Evolutionary conservation across 2,329 filamentous ascomycete genomes (phyloP).

Genomic region (Sordariomycetes sp.): DNA sequence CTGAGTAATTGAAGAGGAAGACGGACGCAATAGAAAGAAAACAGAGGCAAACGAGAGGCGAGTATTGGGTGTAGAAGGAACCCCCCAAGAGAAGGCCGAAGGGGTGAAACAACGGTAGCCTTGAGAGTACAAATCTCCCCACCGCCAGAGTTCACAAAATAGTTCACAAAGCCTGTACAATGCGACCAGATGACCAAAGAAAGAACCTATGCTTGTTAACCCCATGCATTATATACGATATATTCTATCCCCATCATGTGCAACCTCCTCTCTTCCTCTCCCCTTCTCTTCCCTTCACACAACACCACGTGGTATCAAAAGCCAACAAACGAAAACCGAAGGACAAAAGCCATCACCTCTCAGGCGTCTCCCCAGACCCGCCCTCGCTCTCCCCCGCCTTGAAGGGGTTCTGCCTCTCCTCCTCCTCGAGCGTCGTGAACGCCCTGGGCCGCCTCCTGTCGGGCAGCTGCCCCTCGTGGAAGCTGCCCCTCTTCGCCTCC

Average conservation of each 20-base stretch:
- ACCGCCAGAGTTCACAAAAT: no score
- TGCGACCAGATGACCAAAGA: no score
- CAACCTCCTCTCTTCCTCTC: background rate
- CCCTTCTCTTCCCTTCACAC: background rate
- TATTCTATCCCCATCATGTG: background rate
- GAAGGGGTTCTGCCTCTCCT: slow-evolving; percentile 18
- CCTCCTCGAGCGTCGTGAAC: slow-evolving; percentile 20
- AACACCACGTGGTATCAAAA: background rate
- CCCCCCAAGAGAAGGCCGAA: background rate
- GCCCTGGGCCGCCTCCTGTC: slow-evolving; percentile 19
- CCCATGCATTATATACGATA: background rate
- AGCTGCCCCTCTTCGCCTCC: slow-evolving; percentile 1
- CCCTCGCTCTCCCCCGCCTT: background rate
- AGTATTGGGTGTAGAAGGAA: no score
- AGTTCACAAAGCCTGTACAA: no score
- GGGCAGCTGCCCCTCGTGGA: slow-evolving; percentile 9
- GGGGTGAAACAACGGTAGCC: background rate
- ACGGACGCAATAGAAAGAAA: no score
- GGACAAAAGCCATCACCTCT: background rate
- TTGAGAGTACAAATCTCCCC: background rate
- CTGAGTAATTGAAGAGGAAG: no score
- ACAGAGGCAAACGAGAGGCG: no score
- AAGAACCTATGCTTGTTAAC: background rate
- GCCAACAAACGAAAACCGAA: background rate
- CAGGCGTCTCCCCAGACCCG: no score